Percentiles rank a stretch among this genome's conserved stretches.
Conservation (phyloP, 2,329 filamentous ascomycete species). For the Septoria linicola region DNA sequence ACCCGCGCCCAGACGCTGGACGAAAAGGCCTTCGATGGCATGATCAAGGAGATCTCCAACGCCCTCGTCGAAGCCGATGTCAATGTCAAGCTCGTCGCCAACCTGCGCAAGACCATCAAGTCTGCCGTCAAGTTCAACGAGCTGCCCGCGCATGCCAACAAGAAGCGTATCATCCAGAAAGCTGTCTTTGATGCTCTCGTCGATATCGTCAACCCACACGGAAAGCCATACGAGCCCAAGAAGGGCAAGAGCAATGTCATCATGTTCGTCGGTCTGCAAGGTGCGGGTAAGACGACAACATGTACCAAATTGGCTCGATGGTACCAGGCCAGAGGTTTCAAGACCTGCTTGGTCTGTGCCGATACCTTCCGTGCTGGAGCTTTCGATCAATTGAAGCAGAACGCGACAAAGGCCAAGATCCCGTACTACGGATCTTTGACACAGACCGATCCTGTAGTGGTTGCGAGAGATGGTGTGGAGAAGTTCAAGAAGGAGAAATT, state of each 20-base stretch:
- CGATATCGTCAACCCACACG: constrained; percentile 90
- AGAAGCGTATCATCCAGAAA: constrained; percentile 97
- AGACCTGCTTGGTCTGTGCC: constrained; percentile 89
- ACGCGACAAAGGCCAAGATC: constrained; percentile 97
- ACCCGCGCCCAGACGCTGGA: constrained; percentile 90
- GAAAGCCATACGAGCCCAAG: constrained; percentile 92
- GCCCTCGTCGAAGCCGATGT: constrained; percentile 96
- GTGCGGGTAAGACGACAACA: constrained; percentile 95
- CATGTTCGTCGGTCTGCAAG: constrained; percentile 98
- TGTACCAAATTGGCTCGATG: constrained; percentile 95
- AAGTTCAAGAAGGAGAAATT: constrained; percentile 99
- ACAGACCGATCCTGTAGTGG: constrained; percentile 90
- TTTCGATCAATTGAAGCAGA: constrained; percentile 98
- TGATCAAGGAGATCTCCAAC: constrained; percentile 97
- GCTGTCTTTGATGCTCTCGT: constrained; percentile 96
- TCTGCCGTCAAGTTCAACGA: constrained; percentile 91
- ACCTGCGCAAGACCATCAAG: constrained; percentile 90
- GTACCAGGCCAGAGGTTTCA: constrained; percentile 92
- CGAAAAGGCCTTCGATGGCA: constrained; percentile 96
- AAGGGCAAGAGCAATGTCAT: constrained; percentile 96
- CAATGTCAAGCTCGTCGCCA: constrained; percentile 88
- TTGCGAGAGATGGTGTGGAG: constrained; percentile 92
- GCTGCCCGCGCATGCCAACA: constrained; percentile 86
- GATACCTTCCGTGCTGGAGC: constrained; percentile 98
- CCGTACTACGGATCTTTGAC: constrained; percentile 97